These are phyloP conservation scores for Morella rubra DNA, from an alignment of 306 rosid species.

Conservation along the genomic window DNA sequence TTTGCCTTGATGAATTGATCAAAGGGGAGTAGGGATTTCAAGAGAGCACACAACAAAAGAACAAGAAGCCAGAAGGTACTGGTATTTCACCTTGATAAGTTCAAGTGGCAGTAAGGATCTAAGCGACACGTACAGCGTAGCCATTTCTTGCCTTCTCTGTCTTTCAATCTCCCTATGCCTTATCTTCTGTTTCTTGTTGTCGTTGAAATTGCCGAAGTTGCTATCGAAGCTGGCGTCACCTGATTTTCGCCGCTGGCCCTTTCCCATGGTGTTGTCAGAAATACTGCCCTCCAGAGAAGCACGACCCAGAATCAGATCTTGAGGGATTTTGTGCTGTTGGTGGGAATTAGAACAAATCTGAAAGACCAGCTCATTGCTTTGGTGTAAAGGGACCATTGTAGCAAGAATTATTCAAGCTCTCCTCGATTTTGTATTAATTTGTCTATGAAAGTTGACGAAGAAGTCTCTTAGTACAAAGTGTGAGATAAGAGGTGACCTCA, in stretches of 20 bases:
- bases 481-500: slow-evolving; percentile 36
- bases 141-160: slow-evolving; percentile 77
- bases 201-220: slow-evolving; percentile 19
- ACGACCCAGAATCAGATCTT: slow-evolving; percentile 49
- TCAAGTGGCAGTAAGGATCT: slow-evolving; percentile 58
- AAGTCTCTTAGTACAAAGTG: slow-evolving; percentile 27
- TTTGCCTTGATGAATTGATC: slow-evolving; percentile 27
- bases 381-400: slow-evolving; percentile 65
- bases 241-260: slow-evolving; percentile 17
- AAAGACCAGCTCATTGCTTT: slow-evolving; percentile 61
- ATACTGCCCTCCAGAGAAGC: slow-evolving; percentile 33
- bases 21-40: slow-evolving; percentile 21
- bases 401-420: slow-evolving; percentile 1
- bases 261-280: not conserved
- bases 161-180: slow-evolving; percentile 64
- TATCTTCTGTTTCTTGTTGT: slow-evolving; percentile 38
- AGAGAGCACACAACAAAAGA: not conserved
- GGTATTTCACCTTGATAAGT: slow-evolving; percentile 43
- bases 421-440: not conserved
- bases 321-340: slow-evolving; percentile 41
- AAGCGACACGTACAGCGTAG: slow-evolving; percentile 49
- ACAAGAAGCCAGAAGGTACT: not conserved
- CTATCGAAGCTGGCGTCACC: slow-evolving; percentile 1
- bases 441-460: slow-evolving; percentile 16
- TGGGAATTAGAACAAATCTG: slow-evolving; percentile 50